phyloP scores from a whole-genome alignment of 2,329 filamentous ascomycete species.

The Pseudocercospora macadamiae region DNA sequence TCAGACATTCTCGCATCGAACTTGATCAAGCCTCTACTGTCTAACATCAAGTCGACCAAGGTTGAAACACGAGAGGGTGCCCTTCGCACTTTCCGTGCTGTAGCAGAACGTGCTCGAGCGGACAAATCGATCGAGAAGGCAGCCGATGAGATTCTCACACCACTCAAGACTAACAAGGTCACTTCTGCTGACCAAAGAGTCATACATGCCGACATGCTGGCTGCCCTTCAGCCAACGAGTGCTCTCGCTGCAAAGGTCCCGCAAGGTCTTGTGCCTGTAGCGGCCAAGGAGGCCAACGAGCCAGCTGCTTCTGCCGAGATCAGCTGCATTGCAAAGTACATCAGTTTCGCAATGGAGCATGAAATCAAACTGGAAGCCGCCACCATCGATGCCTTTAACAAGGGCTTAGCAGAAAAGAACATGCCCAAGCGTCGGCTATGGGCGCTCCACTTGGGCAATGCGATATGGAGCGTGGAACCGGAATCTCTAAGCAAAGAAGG shows the following conservation, averaged over 20 bases:
- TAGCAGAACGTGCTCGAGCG: constrained; percentile 66
- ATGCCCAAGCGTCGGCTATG: constrained; percentile 75
- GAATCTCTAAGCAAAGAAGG: constrained; percentile 54
- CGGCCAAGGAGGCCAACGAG: constrained; percentile 88
- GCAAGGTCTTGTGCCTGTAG: constrained; percentile 66
- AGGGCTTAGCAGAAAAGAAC: constrained; percentile 86
- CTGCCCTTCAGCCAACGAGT: constrained; percentile 62
- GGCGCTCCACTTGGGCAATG: constrained; percentile 72
- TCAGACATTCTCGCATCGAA: constrained; percentile 72
- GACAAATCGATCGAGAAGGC: constrained; percentile 66
- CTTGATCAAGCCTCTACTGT: constrained; percentile 83
- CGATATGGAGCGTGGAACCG: constrained; percentile 64
- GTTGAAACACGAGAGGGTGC: constrained; percentile 74
- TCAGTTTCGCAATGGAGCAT: constrained; percentile 64
- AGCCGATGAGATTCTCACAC: constrained; percentile 74
- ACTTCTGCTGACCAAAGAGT: constrained; percentile 82
- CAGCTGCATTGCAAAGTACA: constrained; percentile 67
- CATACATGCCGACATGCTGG: constrained; percentile 79
- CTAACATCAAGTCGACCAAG: constrained; percentile 91
- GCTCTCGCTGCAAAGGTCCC: constrained; percentile 68
- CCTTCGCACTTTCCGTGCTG: constrained; percentile 70
- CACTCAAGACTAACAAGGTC: constrained; percentile 82
- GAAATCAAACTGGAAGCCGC: constrained; percentile 65
- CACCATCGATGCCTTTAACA: constrained; percentile 71
- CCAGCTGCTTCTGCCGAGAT: constrained; percentile 76